Conservation (phyloP, 192 early-diverging fungal species). For the Chytriomyces confervae region DNA sequence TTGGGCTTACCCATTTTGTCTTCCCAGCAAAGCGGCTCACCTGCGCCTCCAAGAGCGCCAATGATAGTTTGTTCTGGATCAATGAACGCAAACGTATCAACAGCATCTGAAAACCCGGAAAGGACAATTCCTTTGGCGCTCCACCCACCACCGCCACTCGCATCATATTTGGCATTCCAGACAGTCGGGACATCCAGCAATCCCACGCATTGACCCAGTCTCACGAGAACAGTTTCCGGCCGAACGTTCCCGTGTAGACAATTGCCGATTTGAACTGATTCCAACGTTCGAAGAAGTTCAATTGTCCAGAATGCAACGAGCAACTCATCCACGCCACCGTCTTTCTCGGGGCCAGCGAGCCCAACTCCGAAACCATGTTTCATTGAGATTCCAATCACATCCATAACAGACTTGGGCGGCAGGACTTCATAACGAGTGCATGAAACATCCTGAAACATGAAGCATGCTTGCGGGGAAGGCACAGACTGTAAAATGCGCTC, state of each 20-base stretch:
- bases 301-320: slow-evolving; percentile 58
- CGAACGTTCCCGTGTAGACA: slow-evolving; percentile 60
- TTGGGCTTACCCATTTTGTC: slow-evolving; percentile 44
- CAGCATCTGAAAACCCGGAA: slow-evolving; percentile 43
- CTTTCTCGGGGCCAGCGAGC: neutral
- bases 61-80: slow-evolving; percentile 34
- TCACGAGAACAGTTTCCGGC: slow-evolving; percentile 55
- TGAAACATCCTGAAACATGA: slow-evolving; percentile 50
- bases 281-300: slow-evolving; percentile 50
- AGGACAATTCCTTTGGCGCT: slow-evolving; percentile 46
- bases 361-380: slow-evolving; percentile 40
- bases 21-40: slow-evolving; percentile 57
- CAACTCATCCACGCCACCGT: slow-evolving; percentile 50
- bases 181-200: slow-evolving; percentile 19
- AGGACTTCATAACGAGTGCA: slow-evolving; percentile 32
- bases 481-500: slow-evolving; percentile 30
- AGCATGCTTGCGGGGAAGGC: slow-evolving; percentile 35
- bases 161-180: slow-evolving; percentile 49
- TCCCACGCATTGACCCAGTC: slow-evolving; percentile 15
- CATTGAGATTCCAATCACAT: slow-evolving; percentile 41
- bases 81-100: slow-evolving; percentile 49
- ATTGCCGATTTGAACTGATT: slow-evolving; percentile 51
- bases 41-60: slow-evolving; percentile 11
- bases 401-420: slow-evolving; percentile 41
- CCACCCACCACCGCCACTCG: slow-evolving; percentile 52